phyloP scores from a whole-genome alignment of 805 yeast species.

The Candida ipomoeae region DNA sequence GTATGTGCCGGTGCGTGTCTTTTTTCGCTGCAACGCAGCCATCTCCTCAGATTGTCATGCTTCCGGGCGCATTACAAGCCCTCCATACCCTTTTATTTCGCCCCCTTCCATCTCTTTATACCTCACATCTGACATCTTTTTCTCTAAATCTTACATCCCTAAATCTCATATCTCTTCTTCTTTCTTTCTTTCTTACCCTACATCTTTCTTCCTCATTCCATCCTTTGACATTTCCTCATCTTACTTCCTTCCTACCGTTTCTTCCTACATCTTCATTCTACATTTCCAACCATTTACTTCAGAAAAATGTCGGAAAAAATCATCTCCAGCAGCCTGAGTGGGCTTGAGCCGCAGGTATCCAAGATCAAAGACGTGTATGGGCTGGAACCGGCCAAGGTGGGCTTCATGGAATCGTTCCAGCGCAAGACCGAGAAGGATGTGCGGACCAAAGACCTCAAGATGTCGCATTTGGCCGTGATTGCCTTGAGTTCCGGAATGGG shows the following conservation, averaged over 20 bases:
- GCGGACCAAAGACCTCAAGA: constrained; percentile 14
- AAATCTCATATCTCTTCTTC: neutral
- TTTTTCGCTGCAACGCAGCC: neutral
- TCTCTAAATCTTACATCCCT: no score
- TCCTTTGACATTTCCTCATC: neutral
- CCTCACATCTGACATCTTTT: no score
- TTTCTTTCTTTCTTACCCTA: neutral
- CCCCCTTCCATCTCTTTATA: neutral
- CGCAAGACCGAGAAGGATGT: constrained; percentile 11
- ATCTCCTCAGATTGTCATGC: constrained; percentile 1
- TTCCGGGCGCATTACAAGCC: neutral
- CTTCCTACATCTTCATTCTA: no score
- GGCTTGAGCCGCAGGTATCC: constrained; percentile 17
- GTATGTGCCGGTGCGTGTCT: neutral
- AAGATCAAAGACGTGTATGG: constrained; percentile 8
- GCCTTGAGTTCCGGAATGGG: constrained; percentile 38
- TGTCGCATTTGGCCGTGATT: constrained; percentile 30
- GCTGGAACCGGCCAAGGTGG: constrained; percentile 7
- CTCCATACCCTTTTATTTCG: neutral
- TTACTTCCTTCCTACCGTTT: neutral
- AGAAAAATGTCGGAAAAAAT: constrained; percentile 1
- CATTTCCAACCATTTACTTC: no score
- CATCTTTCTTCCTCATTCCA: neutral
- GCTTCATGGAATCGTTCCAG: constrained; percentile 17
- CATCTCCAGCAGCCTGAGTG: constrained; percentile 5